These are phyloP conservation scores for Chaetomium cochliodes DNA, from an alignment of 495 filamentous ascomycete genomes.

Conservation along the genomic window DNA sequence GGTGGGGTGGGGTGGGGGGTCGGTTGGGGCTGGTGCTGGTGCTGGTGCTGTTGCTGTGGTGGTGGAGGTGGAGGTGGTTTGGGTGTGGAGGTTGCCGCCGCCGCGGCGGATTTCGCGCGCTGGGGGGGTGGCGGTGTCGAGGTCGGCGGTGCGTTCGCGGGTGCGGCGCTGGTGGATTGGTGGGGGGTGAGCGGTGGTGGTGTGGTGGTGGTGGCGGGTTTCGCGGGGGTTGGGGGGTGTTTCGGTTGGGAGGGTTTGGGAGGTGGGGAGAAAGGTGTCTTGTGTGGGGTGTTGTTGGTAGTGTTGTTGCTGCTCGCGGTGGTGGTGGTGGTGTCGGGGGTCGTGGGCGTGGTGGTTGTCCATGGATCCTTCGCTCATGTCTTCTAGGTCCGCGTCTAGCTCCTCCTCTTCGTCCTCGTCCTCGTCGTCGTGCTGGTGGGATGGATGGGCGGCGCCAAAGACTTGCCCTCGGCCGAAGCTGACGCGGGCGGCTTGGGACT, in stretches of 20 bases:
- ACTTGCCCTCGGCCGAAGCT: background rate
- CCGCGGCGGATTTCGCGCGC: background rate
- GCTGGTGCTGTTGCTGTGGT: background rate
- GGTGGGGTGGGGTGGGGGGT: no score
- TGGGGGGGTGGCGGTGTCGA: background rate
- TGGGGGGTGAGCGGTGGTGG: background rate
- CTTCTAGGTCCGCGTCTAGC: background rate
- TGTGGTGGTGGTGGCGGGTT: conserved; percentile 1
- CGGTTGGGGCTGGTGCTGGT: background rate
- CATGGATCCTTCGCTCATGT: background rate
- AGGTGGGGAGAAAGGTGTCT: background rate
- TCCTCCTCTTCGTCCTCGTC: conserved; percentile 30
- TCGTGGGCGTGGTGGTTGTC: background rate
- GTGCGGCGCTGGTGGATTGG: conserved; percentile 3
- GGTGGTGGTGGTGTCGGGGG: conserved; percentile 15
- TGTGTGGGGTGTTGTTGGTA: conserved; percentile 8
- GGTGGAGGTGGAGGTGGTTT: background rate
- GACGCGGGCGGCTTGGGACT: conserved; percentile 20
- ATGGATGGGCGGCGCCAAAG: conserved; percentile 21
- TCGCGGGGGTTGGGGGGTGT: conserved; percentile 10
- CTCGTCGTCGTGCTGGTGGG: conserved; percentile 1
- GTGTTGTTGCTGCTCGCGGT: conserved; percentile 6
- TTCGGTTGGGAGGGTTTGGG: background rate
- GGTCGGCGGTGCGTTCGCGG: conserved; percentile 9
- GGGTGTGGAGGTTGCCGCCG: background rate